These are phyloP conservation scores for Rhynchosporium agropyri DNA, from an alignment of 2,329 filamentous ascomycete genomes.

Conservation along the genomic window DNA sequence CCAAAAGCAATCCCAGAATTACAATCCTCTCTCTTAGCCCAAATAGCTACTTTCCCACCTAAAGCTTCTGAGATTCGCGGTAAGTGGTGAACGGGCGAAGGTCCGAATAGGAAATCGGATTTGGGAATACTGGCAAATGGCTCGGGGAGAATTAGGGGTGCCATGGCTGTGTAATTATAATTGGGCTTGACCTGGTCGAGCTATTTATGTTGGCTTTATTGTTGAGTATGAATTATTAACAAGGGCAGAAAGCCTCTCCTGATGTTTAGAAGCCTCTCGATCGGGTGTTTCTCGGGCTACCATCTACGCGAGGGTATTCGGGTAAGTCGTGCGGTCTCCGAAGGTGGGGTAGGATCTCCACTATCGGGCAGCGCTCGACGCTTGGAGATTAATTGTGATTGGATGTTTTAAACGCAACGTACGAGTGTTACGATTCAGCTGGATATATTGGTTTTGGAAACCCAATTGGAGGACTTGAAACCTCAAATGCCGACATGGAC, in stretches of 20 bases:
- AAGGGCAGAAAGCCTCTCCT: neutral
- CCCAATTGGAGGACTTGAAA: too few relatives aligned
- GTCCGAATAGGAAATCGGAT: slow-evolving; percentile 63
- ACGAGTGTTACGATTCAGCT: slow-evolving; percentile 8
- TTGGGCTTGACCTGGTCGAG: neutral
- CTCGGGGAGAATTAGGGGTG: slow-evolving; percentile 54
- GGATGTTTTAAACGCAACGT: neutral
- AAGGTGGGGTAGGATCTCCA: slow-evolving; percentile 3
- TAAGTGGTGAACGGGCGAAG: slow-evolving; percentile 69
- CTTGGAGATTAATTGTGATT: slow-evolving; percentile 5
- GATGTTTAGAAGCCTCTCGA: neutral
- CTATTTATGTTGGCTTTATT: neutral
- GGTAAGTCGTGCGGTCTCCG: slow-evolving; percentile 11
- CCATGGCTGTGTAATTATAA: neutral
- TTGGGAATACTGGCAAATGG: slow-evolving; percentile 66
- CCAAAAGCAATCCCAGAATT: slow-evolving; percentile 69
- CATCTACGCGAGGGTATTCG: neutral
- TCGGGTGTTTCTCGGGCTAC: slow-evolving; percentile 2
- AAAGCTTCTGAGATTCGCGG: slow-evolving; percentile 65
- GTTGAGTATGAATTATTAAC: neutral
- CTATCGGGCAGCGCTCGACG: neutral
- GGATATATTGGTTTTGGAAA: too few relatives aligned
- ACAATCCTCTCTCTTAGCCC: slow-evolving; percentile 73
- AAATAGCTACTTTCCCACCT: slow-evolving; percentile 62
- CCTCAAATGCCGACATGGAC: too few relatives aligned